Base-by-base conservation (phyloP, 1,284 basidiomycete species). In the Pseudozyma tsukubaensis region DNA sequence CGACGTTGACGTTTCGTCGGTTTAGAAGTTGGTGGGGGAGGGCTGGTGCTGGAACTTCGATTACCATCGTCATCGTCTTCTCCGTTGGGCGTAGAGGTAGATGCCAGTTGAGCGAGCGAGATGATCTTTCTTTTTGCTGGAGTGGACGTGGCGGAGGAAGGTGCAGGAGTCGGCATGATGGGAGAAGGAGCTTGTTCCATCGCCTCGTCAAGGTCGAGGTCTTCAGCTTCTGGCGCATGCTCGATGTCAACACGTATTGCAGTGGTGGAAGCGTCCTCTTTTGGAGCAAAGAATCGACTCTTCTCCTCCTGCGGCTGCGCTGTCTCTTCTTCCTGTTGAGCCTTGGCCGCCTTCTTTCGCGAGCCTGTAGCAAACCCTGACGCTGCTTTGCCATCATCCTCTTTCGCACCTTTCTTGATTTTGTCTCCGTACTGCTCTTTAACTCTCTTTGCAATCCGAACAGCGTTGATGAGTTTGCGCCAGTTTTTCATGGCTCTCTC, bases 401-500 rank as follows among this genome's bases (percentile, higher is more conserved):
- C 43, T 45, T 60, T 57, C 37, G 45, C 34, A 14, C 11, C 48
- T 12, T 51, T 52, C 24, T 34, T 55, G 42, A 59, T 57, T 58
- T 61, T 66, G 35, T 74, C 62, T 12, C 76, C 73, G 85, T 97
- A 98, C 82, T 96, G 90, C 52, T 90, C 89, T 77, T 92, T 90
- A 36, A 98, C 87, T 39, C 94, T 89, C 80, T 91, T 88, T 10
- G 93, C 89, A 62, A 98, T 93, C 29, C 92, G 89, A 49, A 98
- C 87, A 1, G 94, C 95, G 42, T 94, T 92, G 32, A 98, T 88
- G 35, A 99, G 88, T 75, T 91, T 91, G 48, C 70, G 89, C 97
- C 97, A 99, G 45, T 91, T 89, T 85, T 94, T 95, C 75, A 97
- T 86, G 1, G 91, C 92, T 24, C 90, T 89, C 58, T 94, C 93